Evolutionary conservation across 2,329 filamentous ascomycete genomes (phyloP), one percentile per base, ranked within the genome.

Genomic region (Neopestalotiopsis clavispora): DNA sequence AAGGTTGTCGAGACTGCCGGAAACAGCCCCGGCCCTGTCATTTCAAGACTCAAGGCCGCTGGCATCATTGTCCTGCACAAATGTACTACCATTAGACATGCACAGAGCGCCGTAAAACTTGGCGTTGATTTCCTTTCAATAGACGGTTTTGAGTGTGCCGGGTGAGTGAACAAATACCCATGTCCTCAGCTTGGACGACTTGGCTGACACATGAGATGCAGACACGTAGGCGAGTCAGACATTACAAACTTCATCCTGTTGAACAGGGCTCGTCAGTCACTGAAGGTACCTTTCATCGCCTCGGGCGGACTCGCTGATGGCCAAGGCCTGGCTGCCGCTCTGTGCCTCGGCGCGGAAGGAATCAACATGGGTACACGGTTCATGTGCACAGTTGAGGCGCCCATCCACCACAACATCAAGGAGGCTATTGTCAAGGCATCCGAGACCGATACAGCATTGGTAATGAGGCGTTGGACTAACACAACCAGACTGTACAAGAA

Each of bases 361-460:
- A 91, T 98, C 83, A 99, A 99, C 83, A 99, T 99, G 96, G 96
- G 96, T 69, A 99, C 96, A 10, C 87, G 96, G 57, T 99, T 98
- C 85, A 97, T 99, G 93, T 95, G 92, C 84, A 98, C 96, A 0
- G 86, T 95, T 59, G 96, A 98, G 82, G 91, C 95, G 17, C 96
- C 96, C 0, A 93, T 99, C 72, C 96, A 99, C 83, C 80, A 89
- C 63, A 97, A 97, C 74, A 94, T 99, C 84, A 99, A 99, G 87
- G 87, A 97, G 80, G 87, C 92, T 74, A 99, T 99, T 76, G 94
- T 98, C 65, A 87, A 90, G 67, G 93, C 95, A 1, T 87, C 94
- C 72, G 96, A 99, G 86, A 94, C 92, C 28, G 94, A 98, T 80
- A 99, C 96, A 0, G 90, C 94, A 73, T 87, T 99, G 66, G 89